Evolutionary conservation across 192 early-diverging fungal species (phyloP).

Genomic region (Geranomyces michiganensis): DNA sequence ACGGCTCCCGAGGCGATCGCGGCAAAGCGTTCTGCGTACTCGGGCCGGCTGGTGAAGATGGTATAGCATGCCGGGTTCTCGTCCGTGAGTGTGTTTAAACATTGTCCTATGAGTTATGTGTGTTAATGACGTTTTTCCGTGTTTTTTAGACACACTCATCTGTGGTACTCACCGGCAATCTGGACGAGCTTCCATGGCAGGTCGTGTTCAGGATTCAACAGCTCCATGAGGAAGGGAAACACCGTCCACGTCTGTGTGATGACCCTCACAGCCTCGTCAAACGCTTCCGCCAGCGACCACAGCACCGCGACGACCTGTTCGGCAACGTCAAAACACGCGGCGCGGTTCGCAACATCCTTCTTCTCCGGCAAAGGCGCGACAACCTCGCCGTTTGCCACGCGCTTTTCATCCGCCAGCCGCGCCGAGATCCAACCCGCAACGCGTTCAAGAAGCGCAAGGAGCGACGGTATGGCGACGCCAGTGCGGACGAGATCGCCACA

Average conservation of each 20-base stretch:
- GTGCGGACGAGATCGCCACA: conserved; percentile 57
- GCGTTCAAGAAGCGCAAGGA: conserved; percentile 50
- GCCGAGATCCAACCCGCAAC: conserved; percentile 61
- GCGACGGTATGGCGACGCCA: conserved; percentile 57
- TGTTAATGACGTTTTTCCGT: too few relatives aligned
- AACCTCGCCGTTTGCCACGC: not conserved
- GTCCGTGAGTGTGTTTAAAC: conserved; percentile 81
- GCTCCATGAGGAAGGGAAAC: conserved; percentile 65
- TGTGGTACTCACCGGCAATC: conserved; percentile 9
- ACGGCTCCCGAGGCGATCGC: conserved; percentile 24
- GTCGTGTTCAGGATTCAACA: conserved; percentile 18
- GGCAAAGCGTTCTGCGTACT: conserved; percentile 13
- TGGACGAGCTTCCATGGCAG: conserved; percentile 24
- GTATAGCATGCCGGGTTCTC: conserved; percentile 66
- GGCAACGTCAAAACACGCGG: conserved; percentile 33
- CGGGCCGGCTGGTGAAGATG: conserved; percentile 56
- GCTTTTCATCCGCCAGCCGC: conserved; percentile 29
- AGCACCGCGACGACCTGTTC: conserved; percentile 44
- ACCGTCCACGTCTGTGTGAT: conserved; percentile 73
- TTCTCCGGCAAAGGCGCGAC: conserved; percentile 30
- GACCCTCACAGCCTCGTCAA: conserved; percentile 64
- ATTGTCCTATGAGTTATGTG: conserved; percentile 56
- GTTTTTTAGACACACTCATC: too few relatives aligned
- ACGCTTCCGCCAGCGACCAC: conserved; percentile 66
- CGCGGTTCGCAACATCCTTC: conserved; percentile 46